Conservation (phyloP, 2,329 filamentous ascomycete genomes). For the Myriosclerotinia scirpicola region DNA sequence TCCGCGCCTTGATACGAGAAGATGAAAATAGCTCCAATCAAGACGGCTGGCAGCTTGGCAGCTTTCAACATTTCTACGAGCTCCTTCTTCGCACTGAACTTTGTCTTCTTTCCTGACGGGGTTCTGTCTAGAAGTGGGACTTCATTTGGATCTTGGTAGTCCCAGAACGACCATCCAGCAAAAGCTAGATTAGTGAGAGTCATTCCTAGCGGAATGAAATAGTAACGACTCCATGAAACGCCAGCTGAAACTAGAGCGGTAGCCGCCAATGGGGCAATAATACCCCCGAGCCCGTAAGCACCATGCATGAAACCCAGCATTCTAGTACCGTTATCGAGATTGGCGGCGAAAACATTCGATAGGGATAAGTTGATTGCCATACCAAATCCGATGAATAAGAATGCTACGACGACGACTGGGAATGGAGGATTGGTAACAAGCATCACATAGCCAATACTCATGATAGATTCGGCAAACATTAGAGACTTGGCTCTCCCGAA, state of each 20-base stretch:
- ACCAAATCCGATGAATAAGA: conserved; percentile 65
- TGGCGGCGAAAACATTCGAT: conserved; percentile 59
- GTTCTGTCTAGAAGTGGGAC: conserved; percentile 47
- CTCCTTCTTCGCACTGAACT: conserved; percentile 43
- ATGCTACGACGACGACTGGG: conserved; percentile 63
- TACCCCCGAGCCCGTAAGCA: conserved; percentile 65
- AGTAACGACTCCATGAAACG: conserved; percentile 69
- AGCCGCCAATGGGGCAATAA: conserved; percentile 67
- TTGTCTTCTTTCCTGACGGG: conserved; percentile 38
- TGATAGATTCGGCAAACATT: conserved; percentile 56
- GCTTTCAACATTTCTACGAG: conserved; percentile 46
- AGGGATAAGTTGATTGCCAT: conserved; percentile 57
- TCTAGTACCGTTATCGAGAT: conserved; percentile 53
- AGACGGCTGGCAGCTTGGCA: conserved; percentile 54
- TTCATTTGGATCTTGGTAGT: conserved; percentile 62
- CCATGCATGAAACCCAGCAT: conserved; percentile 66
- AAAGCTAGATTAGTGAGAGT: conserved; percentile 57
- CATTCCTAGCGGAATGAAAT: conserved; percentile 63
- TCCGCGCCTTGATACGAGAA: conserved; percentile 86
- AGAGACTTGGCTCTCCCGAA: conserved; percentile 67
- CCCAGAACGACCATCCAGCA: conserved; percentile 66
- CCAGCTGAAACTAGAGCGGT: conserved; percentile 66
- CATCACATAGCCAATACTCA: conserved; percentile 62
- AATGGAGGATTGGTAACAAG: conserved; percentile 71
- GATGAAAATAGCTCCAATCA: conserved; percentile 77